Conservation (phyloP, 306 rosid species). For the Luffa aegyptiaca region DNA sequence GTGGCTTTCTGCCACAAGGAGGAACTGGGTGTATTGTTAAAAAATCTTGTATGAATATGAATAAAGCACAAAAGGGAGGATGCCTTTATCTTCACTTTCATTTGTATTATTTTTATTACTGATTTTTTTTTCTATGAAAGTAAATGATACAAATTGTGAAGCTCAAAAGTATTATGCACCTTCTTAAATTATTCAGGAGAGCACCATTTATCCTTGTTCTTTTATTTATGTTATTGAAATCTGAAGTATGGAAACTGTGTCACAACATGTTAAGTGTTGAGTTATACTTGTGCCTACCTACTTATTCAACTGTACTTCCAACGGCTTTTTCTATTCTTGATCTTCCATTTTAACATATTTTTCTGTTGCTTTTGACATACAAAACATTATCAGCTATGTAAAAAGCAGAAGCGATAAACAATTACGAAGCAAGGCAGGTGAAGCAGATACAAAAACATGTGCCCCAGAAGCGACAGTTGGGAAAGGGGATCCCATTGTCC, state of each 20-base stretch:
- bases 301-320: background rate
- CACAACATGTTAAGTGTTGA: background rate
- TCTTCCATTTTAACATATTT: background rate
- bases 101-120: background rate
- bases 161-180: background rate
- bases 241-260: background rate
- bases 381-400: constrained; percentile 34
- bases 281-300: background rate
- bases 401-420: constrained; percentile 56
- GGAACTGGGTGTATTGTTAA: background rate
- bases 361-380: background rate
- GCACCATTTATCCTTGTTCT: background rate
- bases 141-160: background rate
- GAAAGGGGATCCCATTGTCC: constrained; percentile 42
- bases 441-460: constrained; percentile 18
- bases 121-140: background rate
- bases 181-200: background rate
- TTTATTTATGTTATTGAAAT: background rate
- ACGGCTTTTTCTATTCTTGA: background rate
- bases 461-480: constrained; percentile 34
- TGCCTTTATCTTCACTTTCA: background rate
- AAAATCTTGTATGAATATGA: background rate
- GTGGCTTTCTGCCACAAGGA: background rate
- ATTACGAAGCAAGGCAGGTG: constrained; percentile 28
- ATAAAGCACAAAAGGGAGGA: background rate